Percentiles rank a stretch among this genome's conserved stretches.
phyloP scores from a whole-genome alignment of 805 yeast genomes.

The Jamesozyma hellenica region DNA sequence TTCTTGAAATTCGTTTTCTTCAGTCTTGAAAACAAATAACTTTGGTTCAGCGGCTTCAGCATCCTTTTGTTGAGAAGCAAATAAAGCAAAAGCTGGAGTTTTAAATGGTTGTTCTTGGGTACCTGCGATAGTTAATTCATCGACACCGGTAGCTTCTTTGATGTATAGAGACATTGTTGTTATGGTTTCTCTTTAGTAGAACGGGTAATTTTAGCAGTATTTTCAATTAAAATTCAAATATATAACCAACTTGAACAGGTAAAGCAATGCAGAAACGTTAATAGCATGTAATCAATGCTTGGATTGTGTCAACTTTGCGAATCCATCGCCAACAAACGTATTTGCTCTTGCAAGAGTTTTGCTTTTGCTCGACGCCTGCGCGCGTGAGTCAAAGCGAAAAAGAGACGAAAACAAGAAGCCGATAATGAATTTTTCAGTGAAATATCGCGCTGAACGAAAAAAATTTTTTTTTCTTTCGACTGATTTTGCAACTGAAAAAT shows the following conservation, averaged over 20 bases:
- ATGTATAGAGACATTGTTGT: conserved; percentile 53
- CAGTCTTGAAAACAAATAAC: conserved; percentile 41
- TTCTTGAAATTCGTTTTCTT: conserved; percentile 46
- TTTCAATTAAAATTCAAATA: no score
- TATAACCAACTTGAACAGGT: no score
- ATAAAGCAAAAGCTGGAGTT: conserved; percentile 73
- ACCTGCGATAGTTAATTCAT: conserved; percentile 50
- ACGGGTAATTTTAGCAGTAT: no score
- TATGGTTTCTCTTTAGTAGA: no score
- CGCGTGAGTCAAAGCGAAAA: no score
- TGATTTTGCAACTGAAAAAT: background rate
- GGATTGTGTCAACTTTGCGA: background rate
- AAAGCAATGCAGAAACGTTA: no score
- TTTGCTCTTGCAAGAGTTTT: background rate
- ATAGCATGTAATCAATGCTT: no score
- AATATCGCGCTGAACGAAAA: background rate
- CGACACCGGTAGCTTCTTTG: conserved; percentile 63
- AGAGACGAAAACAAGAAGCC: no score
- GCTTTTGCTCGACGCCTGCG: background rate
- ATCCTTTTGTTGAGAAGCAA: conserved; percentile 26
- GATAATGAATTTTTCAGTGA: no score
- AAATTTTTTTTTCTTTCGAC: background rate
- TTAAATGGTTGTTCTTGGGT: conserved; percentile 61
- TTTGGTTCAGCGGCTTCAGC: conserved; percentile 34
- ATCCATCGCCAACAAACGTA: no score